A percentile compares a stretch with the other conserved stretches of the same genome.
phyloP scores from a whole-genome alignment of 2,329 filamentous ascomycete genomes.

The Alternaria sp. region DNA sequence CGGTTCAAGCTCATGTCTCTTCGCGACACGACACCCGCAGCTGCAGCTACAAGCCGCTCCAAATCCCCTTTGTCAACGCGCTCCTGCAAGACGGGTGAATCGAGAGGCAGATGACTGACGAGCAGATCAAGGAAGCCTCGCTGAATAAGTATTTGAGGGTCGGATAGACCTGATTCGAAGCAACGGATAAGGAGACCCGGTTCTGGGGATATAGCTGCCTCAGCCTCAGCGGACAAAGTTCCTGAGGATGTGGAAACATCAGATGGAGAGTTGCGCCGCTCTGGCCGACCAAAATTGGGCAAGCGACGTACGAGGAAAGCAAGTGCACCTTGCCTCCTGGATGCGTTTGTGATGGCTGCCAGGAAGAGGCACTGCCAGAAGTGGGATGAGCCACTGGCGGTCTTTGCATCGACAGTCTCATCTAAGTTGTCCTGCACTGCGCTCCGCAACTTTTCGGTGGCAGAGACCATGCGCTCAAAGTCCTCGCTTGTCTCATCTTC shows the following conservation, averaged over 20 bases:
- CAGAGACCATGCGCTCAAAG: constrained; percentile 83
- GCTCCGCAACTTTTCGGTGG: constrained; percentile 79
- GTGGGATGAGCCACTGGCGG: constrained; percentile 73
- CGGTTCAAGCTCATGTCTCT: constrained; percentile 97
- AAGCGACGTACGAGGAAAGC: constrained; percentile 84
- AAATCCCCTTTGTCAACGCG: constrained; percentile 78
- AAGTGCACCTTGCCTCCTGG: constrained; percentile 82
- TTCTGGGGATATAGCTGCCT: constrained; percentile 84
- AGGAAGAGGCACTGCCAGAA: constrained; percentile 99
- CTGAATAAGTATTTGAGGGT: constrained; percentile 90
- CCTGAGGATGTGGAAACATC: constrained; percentile 20
- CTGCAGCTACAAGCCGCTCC: constrained; percentile 80
- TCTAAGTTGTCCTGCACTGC: constrained; percentile 65
- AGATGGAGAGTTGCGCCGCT: constrained; percentile 29
- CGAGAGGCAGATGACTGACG: constrained; percentile 86
- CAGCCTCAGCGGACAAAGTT: constrained; percentile 60
- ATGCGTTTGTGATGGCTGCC: constrained; percentile 87
- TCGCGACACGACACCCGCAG: constrained; percentile 84
- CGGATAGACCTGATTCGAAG: constrained; percentile 87
- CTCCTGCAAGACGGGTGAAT: constrained; percentile 80
- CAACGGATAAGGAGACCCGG: constrained; percentile 89
- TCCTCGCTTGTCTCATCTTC: constrained; percentile 98
- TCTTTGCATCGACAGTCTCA: constrained; percentile 52
- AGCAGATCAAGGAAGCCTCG: constrained; percentile 92
- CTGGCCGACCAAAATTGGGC: constrained; percentile 68